Evolutionary conservation across 345 rosid species (phyloP).

Genomic region (Raphanus raphanistrum): DNA sequence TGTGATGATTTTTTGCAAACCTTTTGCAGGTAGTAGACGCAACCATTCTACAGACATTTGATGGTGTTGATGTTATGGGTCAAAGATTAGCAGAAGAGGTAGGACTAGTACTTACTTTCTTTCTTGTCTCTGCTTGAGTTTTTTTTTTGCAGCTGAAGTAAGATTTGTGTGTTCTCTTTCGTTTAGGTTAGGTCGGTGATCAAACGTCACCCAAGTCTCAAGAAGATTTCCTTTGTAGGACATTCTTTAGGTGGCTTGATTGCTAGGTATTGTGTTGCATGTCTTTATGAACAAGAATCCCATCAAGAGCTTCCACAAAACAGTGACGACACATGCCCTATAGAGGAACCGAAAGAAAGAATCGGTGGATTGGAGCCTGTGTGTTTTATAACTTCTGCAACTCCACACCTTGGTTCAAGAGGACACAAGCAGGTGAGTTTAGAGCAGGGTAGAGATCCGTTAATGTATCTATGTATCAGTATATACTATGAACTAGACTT

Average conservation of each 20-base stretch:
- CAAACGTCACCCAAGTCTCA: conserved; percentile 50
- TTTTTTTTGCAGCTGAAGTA: conserved; percentile 16
- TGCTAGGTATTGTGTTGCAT: conserved; percentile 80
- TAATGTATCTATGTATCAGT: background rate
- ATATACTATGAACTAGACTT: background rate
- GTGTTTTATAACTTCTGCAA: conserved; percentile 79
- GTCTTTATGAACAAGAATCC: conserved; percentile 54
- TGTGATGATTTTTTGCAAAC: background rate
- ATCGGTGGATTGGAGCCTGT: conserved; percentile 82
- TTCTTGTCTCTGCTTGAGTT: conserved; percentile 12
- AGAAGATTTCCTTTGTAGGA: conserved; percentile 76
- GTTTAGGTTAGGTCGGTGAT: conserved; percentile 71
- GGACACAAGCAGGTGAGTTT: conserved; percentile 78
- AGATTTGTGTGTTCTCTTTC: background rate
- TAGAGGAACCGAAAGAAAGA: conserved; percentile 46
- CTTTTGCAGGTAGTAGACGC: conserved; percentile 65
- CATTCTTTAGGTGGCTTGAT: conserved; percentile 91
- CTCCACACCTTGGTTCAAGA: conserved; percentile 88
- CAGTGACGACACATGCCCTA: conserved; percentile 28
- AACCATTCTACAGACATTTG: conserved; percentile 67
- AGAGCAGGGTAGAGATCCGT: background rate
- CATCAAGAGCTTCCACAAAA: conserved; percentile 41
- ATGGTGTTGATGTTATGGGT: conserved; percentile 93
- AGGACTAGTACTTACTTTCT: conserved; percentile 4
- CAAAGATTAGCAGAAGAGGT: conserved; percentile 87